Evolutionary conservation across 23 red algal genomes (phyloP).

Genomic region (Gracilaria caudata): DNA sequence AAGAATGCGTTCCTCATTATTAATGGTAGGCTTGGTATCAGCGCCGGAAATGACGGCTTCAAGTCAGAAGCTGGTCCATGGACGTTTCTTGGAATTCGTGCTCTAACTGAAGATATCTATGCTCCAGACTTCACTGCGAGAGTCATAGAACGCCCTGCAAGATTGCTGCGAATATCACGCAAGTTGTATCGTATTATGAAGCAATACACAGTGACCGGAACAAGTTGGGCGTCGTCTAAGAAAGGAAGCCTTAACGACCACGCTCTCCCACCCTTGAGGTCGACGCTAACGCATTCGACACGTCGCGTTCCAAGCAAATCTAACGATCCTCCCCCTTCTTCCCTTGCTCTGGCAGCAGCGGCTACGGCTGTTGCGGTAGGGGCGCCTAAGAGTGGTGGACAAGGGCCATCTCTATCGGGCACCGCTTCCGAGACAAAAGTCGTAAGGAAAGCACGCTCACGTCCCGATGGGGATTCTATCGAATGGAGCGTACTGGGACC

Average conservation of each 20-base stretch:
- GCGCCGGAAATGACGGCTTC: constrained; percentile 73
- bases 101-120: constrained; percentile 86
- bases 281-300: not conserved
- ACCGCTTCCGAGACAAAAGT: constrained; percentile 40
- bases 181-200: constrained; percentile 74
- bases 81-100: constrained; percentile 82
- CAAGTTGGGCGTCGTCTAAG: not conserved
- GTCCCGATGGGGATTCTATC: constrained; percentile 38
- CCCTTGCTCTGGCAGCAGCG: constrained; percentile 57
- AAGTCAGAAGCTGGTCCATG: constrained; percentile 86
- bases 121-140: constrained; percentile 93
- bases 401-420: constrained; percentile 18
- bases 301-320: not conserved
- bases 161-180: constrained; percentile 79
- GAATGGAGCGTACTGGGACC: constrained; percentile 54
- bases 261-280: not conserved
- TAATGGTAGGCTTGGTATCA: constrained; percentile 80
- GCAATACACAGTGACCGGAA: constrained; percentile 20
- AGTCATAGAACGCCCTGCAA: constrained; percentile 78
- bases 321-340: constrained; percentile 16
- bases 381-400: constrained; percentile 8
- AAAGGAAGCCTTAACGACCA: constrained; percentile 16
- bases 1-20: constrained; percentile 91
- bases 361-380: constrained; percentile 66
- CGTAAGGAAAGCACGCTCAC: constrained; percentile 37